A percentile compares a stretch with the other conserved stretches of the same genome.
Conservation (phyloP, 2,329 filamentous ascomycete species). For the Fusarium sacchari region DNA sequence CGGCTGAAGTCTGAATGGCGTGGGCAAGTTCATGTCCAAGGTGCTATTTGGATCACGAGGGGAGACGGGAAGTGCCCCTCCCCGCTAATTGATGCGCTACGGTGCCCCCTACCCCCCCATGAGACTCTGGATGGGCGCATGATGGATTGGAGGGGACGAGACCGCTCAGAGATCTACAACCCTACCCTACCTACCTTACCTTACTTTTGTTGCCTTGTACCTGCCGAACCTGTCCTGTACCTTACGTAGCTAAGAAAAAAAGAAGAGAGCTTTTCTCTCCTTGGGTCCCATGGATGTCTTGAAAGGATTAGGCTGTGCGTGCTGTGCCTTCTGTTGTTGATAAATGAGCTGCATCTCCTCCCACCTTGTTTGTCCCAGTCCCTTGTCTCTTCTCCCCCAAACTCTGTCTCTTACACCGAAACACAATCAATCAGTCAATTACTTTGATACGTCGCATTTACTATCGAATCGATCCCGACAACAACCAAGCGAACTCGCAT, state of each 20-base stretch:
- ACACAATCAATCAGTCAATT: background rate
- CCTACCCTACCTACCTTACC: background rate
- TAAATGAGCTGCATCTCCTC: slow-evolving; percentile 31
- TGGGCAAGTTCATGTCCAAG: slow-evolving; percentile 6
- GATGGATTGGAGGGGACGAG: slow-evolving; percentile 29
- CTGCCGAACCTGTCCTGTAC: slow-evolving; percentile 7
- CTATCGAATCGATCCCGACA: background rate
- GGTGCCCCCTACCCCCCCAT: background rate
- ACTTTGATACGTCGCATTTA: background rate
- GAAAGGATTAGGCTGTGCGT: slow-evolving; percentile 5
- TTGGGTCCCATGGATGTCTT: background rate
- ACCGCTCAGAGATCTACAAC: slow-evolving; percentile 28
- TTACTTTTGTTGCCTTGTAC: slow-evolving; percentile 9
- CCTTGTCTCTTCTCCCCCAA: background rate
- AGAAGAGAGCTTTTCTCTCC: background rate
- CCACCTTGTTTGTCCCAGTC: slow-evolving; percentile 5
- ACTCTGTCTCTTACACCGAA: background rate
- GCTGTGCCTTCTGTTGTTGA: slow-evolving; percentile 6
- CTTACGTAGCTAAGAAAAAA: slow-evolving; percentile 4
- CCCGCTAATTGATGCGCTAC: background rate
- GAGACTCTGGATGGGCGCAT: slow-evolving; percentile 28
- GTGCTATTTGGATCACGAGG: slow-evolving; percentile 25
- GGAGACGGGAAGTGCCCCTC: slow-evolving; percentile 7
- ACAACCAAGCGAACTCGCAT: background rate
- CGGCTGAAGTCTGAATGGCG: slow-evolving; percentile 9